Evolutionary conservation across 2,329 filamentous ascomycete genomes (phyloP).

Genomic region (Pestalotiopsis sp.): DNA sequence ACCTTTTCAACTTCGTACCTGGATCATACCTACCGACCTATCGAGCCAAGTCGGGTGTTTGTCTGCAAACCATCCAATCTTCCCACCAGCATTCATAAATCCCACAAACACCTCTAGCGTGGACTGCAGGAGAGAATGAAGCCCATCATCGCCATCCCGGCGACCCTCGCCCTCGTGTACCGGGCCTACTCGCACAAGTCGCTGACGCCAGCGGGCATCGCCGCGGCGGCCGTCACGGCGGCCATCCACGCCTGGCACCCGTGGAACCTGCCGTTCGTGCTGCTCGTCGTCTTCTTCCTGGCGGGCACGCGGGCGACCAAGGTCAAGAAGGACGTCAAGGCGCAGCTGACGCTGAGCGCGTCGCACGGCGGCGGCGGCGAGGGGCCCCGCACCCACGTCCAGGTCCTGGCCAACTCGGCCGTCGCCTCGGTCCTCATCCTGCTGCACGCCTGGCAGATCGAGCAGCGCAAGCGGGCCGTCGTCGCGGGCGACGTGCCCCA

Average conservation of each 20-base stretch:
- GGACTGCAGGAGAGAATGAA: constrained; percentile 48
- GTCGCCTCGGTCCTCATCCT: constrained; percentile 70
- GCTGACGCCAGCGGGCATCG: constrained; percentile 76
- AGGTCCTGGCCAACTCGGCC: constrained; percentile 87
- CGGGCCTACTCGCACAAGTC: constrained; percentile 74
- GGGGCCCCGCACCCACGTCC: constrained; percentile 79
- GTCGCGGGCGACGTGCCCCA: constrained; percentile 29
- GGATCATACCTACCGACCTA: no score
- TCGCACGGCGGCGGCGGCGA: constrained; percentile 76
- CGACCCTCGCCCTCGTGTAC: constrained; percentile 62
- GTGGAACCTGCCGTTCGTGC: constrained; percentile 86
- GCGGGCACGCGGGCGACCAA: constrained; percentile 84
- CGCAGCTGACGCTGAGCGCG: constrained; percentile 76
- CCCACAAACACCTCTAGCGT: no score
- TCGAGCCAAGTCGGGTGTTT: no score
- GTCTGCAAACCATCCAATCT: no score
- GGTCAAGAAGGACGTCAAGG: constrained; percentile 86
- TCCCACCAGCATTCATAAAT: no score
- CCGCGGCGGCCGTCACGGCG: constrained; percentile 74
- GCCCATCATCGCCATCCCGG: constrained; percentile 58
- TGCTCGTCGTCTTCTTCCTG: constrained; percentile 85
- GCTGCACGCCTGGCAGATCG: constrained; percentile 63
- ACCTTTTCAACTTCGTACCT: no score
- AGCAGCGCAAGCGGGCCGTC: constrained; percentile 45
- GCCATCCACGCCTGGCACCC: constrained; percentile 86